These are phyloP conservation scores for Apiospora rasikravindrae DNA, from an alignment of 2,329 filamentous ascomycete genomes.

Conservation along the genomic window DNA sequence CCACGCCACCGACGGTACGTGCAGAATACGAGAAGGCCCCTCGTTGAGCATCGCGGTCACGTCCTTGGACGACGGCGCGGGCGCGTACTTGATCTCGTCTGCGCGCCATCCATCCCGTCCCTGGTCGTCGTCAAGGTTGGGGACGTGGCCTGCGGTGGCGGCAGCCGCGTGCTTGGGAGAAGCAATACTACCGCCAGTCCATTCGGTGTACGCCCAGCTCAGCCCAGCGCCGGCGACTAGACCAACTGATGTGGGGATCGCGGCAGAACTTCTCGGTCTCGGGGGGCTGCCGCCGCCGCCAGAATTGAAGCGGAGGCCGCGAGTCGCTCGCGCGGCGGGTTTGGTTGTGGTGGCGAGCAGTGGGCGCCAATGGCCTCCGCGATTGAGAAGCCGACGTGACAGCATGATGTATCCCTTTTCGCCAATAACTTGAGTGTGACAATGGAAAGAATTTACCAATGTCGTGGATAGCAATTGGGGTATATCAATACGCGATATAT, in stretches of 20 bases:
- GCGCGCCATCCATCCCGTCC: background rate
- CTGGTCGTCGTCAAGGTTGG: slow-evolving; percentile 33
- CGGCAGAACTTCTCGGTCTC: background rate
- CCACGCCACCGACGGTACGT: slow-evolving; percentile 27
- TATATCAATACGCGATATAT: background rate
- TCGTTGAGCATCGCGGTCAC: slow-evolving; percentile 38
- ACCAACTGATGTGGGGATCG: too few relatives aligned
- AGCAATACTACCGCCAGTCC: background rate
- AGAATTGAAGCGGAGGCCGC: background rate
- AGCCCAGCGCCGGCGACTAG: background rate
- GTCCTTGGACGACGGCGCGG: slow-evolving; percentile 32
- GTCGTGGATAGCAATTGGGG: background rate
- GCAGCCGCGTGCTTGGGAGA: background rate
- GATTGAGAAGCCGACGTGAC: slow-evolving; percentile 8
- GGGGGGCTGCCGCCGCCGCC: background rate
- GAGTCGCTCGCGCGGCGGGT: background rate
- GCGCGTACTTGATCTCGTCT: slow-evolving; percentile 28
- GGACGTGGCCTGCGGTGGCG: slow-evolving; percentile 19
- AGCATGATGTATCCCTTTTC: background rate
- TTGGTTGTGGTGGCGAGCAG: background rate
- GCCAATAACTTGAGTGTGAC: too few relatives aligned
- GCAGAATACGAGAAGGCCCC: slow-evolving; percentile 30
- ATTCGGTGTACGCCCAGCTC: background rate
- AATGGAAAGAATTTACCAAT: background rate
- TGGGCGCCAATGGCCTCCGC: background rate